Evolutionary conservation across 2,329 filamentous ascomycete genomes (phyloP).

Genomic region (Botrytis squamosa): DNA sequence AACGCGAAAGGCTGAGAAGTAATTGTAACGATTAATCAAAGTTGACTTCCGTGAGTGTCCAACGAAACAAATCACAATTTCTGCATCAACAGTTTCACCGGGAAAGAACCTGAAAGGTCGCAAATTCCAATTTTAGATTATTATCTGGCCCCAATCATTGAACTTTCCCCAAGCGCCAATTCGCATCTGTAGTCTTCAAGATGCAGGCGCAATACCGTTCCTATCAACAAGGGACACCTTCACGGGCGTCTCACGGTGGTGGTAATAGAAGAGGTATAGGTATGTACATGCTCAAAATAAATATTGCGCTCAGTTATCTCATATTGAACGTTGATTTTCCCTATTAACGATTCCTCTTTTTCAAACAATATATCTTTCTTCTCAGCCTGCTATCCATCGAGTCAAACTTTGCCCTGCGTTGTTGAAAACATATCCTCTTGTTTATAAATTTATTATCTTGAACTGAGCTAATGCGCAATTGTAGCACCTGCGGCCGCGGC

Average conservation of each 20-base stretch:
- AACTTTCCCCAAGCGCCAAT: not conserved
- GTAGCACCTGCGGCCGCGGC: conserved; percentile 45
- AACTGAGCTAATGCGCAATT: conserved; percentile 20
- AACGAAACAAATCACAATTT: not conserved
- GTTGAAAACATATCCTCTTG: not conserved
- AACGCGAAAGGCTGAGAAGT: not conserved
- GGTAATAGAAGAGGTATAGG: conserved; percentile 39
- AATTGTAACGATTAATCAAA: not conserved
- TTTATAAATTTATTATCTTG: not conserved
- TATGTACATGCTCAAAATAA: conserved; percentile 31
- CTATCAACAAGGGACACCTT: conserved; percentile 25
- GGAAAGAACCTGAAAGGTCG: not conserved
- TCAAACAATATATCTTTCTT: not conserved
- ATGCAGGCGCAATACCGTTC: conserved; percentile 23
- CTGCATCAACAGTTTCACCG: not conserved
- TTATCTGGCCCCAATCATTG: not conserved
- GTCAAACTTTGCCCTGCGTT: not conserved
- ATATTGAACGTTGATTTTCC: conserved; percentile 30
- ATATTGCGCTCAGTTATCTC: conserved; percentile 26
- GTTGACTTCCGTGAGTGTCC: not conserved
- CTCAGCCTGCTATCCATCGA: not conserved
- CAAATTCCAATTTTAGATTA: not conserved
- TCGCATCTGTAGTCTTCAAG: conserved; percentile 3
- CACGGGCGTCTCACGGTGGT: conserved; percentile 37
- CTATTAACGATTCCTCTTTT: conserved; percentile 35